Evolutionary conservation across 305 asterid species (phyloP).

Genomic region (Striga hermonthica): DNA sequence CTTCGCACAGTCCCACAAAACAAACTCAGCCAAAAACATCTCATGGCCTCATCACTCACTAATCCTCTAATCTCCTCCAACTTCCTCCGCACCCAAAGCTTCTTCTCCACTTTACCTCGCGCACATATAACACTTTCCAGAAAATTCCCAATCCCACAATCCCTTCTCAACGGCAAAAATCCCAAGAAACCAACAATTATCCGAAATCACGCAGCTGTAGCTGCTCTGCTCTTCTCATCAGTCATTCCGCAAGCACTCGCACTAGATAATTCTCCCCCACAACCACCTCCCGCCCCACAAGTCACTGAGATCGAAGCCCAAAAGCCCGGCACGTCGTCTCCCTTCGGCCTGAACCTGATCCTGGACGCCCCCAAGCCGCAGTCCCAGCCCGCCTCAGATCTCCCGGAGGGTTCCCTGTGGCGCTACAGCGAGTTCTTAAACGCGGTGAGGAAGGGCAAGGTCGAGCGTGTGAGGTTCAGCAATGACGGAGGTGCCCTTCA

Average conservation of each 20-base stretch:
- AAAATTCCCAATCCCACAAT: conserved; percentile 44
- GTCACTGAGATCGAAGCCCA: conserved; percentile 58
- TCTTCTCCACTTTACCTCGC: conserved; percentile 47
- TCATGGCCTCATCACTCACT: conserved; percentile 51
- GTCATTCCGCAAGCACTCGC: conserved; percentile 70
- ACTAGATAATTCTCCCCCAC: conserved; percentile 40
- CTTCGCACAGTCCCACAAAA: neutral
- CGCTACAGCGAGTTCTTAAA: conserved; percentile 89
- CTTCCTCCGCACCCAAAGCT: conserved; percentile 55
- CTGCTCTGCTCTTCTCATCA: conserved; percentile 72
- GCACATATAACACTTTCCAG: conserved; percentile 64
- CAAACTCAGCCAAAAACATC: neutral
- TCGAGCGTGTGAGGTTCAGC: conserved; percentile 83
- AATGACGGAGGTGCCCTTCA: conserved; percentile 84
- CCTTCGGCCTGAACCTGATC: conserved; percentile 56
- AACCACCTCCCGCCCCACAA: conserved; percentile 48
- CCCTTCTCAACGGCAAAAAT: conserved; percentile 42
- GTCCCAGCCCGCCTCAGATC: conserved; percentile 55
- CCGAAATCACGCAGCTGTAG: conserved; percentile 57
- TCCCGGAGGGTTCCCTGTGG: conserved; percentile 89
- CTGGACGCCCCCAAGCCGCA: conserved; percentile 85
- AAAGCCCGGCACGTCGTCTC: conserved; percentile 50
- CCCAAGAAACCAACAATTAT: conserved; percentile 35
- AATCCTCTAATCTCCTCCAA: conserved; percentile 57
- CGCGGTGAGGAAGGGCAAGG: conserved; percentile 94